These are phyloP conservation scores for Hordeum pubiflorum DNA, from an alignment of 202 grass and related monocot species.

Conservation along the genomic window DNA sequence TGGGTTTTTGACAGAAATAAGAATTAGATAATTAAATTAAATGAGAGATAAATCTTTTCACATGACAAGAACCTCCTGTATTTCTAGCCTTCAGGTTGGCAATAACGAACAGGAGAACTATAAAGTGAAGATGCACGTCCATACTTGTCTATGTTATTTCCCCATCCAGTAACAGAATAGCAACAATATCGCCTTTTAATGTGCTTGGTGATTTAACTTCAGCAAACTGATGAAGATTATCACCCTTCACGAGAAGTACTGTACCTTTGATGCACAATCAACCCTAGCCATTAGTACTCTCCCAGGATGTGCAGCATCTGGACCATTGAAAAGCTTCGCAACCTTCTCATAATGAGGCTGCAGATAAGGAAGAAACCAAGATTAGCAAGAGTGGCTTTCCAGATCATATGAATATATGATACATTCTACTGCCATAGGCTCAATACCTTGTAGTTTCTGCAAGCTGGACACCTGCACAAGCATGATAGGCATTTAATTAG, in stretches of 20 bases:
- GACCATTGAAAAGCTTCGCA: conserved; percentile 88
- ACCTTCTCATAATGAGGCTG: conserved; percentile 98
- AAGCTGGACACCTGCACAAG: conserved; percentile 83
- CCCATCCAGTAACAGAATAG: neutral
- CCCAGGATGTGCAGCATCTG: conserved; percentile 78
- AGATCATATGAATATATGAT: neutral
- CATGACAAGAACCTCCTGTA: neutral
- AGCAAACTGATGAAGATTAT: neutral
- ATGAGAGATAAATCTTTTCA: neutral
- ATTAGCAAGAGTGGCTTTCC: conserved; percentile 12
- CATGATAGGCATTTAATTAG: conserved; percentile 24
- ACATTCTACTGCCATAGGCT: neutral
- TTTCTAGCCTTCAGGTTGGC: neutral
- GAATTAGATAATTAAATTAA: neutral
- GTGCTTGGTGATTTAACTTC: neutral
- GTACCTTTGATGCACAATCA: conserved; percentile 96
- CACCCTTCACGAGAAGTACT: conserved; percentile 17
- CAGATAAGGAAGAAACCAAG: neutral
- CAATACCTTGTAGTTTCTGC: conserved; percentile 98
- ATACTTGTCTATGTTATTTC: neutral
- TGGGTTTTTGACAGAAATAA: neutral
- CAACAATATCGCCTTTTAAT: neutral
- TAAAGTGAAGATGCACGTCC: neutral
- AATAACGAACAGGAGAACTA: neutral
- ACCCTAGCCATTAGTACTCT: conserved; percentile 78